phyloP scores from a whole-genome alignment of 106 monocot species.

The Dendrobium catenatum region DNA sequence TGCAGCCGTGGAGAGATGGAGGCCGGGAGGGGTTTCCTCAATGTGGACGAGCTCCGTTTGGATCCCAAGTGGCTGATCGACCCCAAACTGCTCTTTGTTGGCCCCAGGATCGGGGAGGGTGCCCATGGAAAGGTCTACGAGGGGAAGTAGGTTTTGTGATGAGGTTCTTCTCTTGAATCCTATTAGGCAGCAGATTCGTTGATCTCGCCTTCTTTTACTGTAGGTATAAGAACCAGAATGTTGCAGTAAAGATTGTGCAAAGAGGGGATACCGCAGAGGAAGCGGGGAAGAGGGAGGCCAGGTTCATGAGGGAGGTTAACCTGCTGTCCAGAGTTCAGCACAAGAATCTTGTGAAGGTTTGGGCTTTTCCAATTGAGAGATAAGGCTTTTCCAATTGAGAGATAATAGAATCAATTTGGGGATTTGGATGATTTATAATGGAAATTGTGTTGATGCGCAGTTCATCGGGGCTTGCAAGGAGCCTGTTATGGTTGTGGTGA shows the following conservation, averaged over 20 bases:
- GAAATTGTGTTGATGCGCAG: constrained; percentile 19
- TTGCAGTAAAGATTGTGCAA: constrained; percentile 90
- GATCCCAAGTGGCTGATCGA: constrained; percentile 87
- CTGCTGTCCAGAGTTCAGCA: constrained; percentile 88
- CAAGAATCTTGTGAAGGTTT: constrained; percentile 94
- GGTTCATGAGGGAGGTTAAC: constrained; percentile 84
- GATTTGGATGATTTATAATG: background rate
- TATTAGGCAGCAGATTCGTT: background rate
- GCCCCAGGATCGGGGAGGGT: constrained; percentile 86
- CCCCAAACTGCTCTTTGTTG: constrained; percentile 84
- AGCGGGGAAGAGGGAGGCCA: constrained; percentile 60
- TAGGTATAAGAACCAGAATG: constrained; percentile 95
- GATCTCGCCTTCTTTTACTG: constrained; percentile 2
- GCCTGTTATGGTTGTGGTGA: constrained; percentile 96
- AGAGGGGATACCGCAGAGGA: constrained; percentile 78
- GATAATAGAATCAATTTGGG: background rate
- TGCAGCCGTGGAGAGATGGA: constrained; percentile 33
- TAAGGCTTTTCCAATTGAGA: background rate
- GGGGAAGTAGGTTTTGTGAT: constrained; percentile 63
- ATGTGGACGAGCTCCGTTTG: constrained; percentile 34
- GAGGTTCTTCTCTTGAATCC: background rate
- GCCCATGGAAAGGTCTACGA: constrained; percentile 93
- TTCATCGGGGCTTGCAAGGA: constrained; percentile 95
- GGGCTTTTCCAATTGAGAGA: background rate
- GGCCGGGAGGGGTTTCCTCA: constrained; percentile 47